Evolutionary conservation across 768 basidiomycete species (phyloP).

Genomic region (Porpolomopsis calyptriformis): DNA sequence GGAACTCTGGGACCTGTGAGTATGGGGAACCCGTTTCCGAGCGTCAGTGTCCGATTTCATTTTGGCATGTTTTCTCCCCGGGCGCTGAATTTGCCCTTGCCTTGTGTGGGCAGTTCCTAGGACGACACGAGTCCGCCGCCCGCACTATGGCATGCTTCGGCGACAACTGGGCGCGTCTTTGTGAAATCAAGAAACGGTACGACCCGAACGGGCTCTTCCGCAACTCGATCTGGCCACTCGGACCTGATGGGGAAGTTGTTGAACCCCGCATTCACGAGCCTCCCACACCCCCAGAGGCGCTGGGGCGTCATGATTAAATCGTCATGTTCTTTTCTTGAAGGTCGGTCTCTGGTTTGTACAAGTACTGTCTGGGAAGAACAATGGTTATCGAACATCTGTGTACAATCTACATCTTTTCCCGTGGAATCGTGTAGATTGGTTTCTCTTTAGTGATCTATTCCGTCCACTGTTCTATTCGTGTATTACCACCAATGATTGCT

Average conservation of each 20-base stretch:
- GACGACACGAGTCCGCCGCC: conserved; percentile 52
- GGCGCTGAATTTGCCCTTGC: conserved; percentile 11
- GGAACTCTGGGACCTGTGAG: conserved; percentile 61
- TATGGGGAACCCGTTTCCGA: conserved; percentile 74
- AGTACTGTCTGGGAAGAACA: too few relatives aligned
- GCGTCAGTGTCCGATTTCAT: too few relatives aligned
- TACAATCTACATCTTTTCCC: neutral
- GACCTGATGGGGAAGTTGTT: conserved; percentile 44
- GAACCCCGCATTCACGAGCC: conserved; percentile 56
- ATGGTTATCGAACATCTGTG: too few relatives aligned
- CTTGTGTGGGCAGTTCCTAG: conserved; percentile 48
- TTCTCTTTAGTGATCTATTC: too few relatives aligned
- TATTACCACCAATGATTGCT: too few relatives aligned
- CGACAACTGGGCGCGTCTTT: conserved; percentile 61
- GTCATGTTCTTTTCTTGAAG: too few relatives aligned
- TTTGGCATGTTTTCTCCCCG: conserved; percentile 10
- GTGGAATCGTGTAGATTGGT: too few relatives aligned
- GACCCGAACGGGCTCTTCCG: conserved; percentile 71
- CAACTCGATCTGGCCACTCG: conserved; percentile 74
- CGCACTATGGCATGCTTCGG: conserved; percentile 63
- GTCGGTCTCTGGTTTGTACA: too few relatives aligned
- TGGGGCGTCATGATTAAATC: neutral
- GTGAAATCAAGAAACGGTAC: conserved; percentile 60
- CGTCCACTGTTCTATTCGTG: too few relatives aligned
- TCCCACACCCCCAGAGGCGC: conserved; percentile 25